Percentiles rank a stretch among this genome's conserved stretches.
Evolutionary conservation across 176 grass and related monocot genomes (phyloP).

Genomic region (Melocanna baccifera): DNA sequence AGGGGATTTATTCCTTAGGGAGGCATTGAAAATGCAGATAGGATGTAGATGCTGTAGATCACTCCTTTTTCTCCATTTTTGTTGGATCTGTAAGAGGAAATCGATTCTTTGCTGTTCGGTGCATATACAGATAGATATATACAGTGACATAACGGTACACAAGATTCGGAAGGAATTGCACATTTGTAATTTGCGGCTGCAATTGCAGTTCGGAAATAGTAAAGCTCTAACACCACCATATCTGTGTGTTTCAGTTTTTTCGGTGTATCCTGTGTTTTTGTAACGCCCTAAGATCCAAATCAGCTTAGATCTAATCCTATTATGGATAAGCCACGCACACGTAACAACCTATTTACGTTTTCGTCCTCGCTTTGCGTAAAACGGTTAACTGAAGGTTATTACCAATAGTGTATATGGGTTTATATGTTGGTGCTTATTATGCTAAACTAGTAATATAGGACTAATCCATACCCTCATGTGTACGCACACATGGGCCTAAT

Average conservation of each 20-base stretch:
- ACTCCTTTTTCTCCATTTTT: not conserved
- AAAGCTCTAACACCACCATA: not conserved
- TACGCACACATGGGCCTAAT: too few species aligned
- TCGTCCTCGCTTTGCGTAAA: too few species aligned
- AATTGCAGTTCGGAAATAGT: not conserved
- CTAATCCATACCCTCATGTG: too few species aligned
- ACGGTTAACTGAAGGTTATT: too few species aligned
- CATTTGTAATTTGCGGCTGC: not conserved
- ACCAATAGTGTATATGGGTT: too few species aligned
- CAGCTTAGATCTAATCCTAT: too few species aligned
- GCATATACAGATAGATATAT: not conserved
- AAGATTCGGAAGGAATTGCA: not conserved
- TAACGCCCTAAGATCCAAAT: too few species aligned
- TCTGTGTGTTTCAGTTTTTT: not conserved
- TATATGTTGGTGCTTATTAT: too few species aligned
- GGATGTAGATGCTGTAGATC: not conserved
- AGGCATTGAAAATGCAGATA: not conserved
- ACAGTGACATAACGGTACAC: not conserved
- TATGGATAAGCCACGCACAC: too few species aligned
- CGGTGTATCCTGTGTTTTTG: not conserved
- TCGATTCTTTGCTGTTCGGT: not conserved
- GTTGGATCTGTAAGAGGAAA: not conserved
- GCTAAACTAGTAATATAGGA: too few species aligned
- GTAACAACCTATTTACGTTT: too few species aligned
- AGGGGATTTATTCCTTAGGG: constrained; percentile 31